Evolutionary conservation across 2,329 filamentous ascomycete genomes (phyloP), one percentile per base, ranked within the genome.

Genomic region (Bipolaris bicolor): DNA sequence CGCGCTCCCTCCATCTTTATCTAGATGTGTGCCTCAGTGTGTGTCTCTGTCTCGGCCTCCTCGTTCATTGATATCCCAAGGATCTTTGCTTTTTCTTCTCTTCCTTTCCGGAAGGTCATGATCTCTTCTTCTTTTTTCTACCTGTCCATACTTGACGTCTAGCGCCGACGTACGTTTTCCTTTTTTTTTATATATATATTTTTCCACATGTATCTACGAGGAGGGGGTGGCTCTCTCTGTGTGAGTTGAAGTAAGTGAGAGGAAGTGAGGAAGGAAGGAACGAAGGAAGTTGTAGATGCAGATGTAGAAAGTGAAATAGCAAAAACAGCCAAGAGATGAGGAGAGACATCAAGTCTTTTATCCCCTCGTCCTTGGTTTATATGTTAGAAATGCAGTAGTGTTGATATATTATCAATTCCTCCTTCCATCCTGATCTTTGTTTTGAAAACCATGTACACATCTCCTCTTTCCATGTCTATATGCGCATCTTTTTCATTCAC

Each of bases 201-300:
- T 52, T 52, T 44, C 37, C 22, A 16, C 37, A 52, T 56, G 53
- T 45, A 56, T 60, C 45, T 51, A 60, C 33, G 39, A 41, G 39
- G 24, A 29, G 20, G 40, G 20, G 11, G 22, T n/a, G 40, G 22
- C 9, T 29, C 34, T 29, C 34, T 16, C 50, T 49, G 39, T 41
- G 37, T 18, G 57, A 47, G 44, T 20, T 29, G 9, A 26, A 20
- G 26, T 9, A 13, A 13, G 43, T 20, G 11, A 46, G 44, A 34
- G 44, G 22, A 13, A 1, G 26, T 20, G 6, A n/a, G 24, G 7
- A 9, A 22, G 44, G 22, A 11, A 11, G 3, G 29, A 15, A 34
- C 3, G 31, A 36, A 13, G 26, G 22, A 41, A 41, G 20, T n/a
- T n/a, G 16, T 37, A 37, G 22, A 44, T 44, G 15, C 22, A 24